phyloP scores from a whole-genome alignment of 2,329 filamentous ascomycete species.

The Diaporthe sp. region DNA sequence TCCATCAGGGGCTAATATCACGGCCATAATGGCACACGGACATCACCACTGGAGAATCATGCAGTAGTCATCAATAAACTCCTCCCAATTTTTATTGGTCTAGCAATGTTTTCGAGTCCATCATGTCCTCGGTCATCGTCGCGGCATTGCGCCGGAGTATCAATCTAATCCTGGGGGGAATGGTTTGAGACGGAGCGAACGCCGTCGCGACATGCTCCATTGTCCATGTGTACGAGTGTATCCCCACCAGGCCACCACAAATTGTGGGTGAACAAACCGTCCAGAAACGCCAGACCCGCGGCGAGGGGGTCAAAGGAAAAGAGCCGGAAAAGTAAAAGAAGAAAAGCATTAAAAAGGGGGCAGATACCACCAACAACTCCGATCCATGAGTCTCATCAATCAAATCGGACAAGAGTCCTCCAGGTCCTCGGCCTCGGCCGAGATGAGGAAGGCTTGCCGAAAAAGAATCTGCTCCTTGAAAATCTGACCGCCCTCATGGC shows the following conservation, averaged over 20 bases:
- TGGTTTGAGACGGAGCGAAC: background rate
- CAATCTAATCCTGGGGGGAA: background rate
- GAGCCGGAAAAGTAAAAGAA: background rate
- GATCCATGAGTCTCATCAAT: background rate
- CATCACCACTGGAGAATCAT: background rate
- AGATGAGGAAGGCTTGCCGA: slow-evolving; percentile 1
- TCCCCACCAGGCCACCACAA: slow-evolving; percentile 26
- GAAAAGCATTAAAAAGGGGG: slow-evolving; percentile 5
- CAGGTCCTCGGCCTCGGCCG: slow-evolving; percentile 5
- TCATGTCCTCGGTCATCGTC: slow-evolving; percentile 17
- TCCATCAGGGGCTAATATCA: background rate
- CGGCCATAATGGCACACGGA: background rate
- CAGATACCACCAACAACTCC: slow-evolving; percentile 21
- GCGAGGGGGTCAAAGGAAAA: background rate
- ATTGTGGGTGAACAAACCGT: slow-evolving; percentile 26
- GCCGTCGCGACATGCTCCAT: background rate
- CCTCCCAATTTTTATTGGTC: slow-evolving; percentile 21
- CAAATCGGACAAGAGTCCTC: slow-evolving; percentile 10
- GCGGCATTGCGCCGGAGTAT: background rate
- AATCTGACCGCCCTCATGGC: background rate
- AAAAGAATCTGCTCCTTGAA: background rate
- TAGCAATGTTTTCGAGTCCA: slow-evolving; percentile 18
- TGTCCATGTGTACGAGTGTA: background rate
- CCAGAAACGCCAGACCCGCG: slow-evolving; percentile 31
- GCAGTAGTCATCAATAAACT: slow-evolving; percentile 17